Evolutionary conservation across 1,284 basidiomycete genomes (phyloP), one percentile per base, ranked within the genome.

Genomic region (Fomitopsis palustris): DNA sequence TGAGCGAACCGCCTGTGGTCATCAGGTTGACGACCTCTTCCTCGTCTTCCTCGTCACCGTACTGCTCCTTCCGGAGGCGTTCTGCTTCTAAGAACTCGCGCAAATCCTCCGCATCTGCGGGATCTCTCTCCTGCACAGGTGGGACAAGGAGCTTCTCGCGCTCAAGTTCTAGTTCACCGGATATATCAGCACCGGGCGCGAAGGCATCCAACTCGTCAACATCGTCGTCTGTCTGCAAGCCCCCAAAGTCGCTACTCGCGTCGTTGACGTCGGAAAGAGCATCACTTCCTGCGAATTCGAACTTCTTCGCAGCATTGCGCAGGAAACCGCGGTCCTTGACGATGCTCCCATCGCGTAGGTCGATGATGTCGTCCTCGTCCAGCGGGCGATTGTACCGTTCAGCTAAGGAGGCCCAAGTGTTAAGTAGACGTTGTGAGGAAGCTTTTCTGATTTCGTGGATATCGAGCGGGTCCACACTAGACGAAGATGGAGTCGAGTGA

Each of bases 311-410:
- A 19, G 78, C 71, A 14, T 72, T 71, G 51, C 82, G 79, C 42
- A 88, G 73, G 6, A 88, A 79, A 2, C 90, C 90, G 59, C 86
- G 81, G 69, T 92, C 87, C 66, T 82, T 83, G 56, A 88, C 73
- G 41, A 92, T 76, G 57, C 80, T 70, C 21, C 77, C 79, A 8
- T 82, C 83, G 53, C 76, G 73, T 2, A 92, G 72, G 67, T 92
- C 86, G 37, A 92, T 78, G 53, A 91, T 86, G 67, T 92, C 90
- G 70, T 92, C 89, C 65, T 91, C 84, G 62, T 90, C 87, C 29
- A 90, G 73, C 41, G 78, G 77, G 54, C 82, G 79, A 38, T 80
- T 79, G 68, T 90, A 88, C 43, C 86, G 81, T 47, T 85, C 83
- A 3, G 81, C 87, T 12, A 92, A 79, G 42, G 81, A 77, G 19